Percentiles rank a stretch among this genome's conserved stretches.
Evolutionary conservation across 768 basidiomycete genomes (phyloP).

Genomic region (Psilocybe tampanensis): DNA sequence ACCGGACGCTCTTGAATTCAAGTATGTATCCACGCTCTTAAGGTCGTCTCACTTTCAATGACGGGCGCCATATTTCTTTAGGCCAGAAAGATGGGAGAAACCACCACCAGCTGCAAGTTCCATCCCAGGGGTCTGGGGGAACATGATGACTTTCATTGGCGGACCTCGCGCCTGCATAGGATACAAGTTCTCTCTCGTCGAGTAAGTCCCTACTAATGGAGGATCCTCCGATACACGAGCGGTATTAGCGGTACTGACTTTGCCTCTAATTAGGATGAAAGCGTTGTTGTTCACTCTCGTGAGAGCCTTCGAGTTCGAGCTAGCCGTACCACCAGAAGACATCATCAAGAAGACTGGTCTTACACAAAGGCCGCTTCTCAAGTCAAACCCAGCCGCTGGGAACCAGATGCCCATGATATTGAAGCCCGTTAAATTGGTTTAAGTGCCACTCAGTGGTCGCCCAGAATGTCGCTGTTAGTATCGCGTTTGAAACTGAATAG

Average conservation of each 20-base stretch:
- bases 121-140: constrained; percentile 64
- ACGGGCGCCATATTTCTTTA: constrained; percentile 22
- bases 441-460: neutral
- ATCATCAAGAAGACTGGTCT: constrained; percentile 34
- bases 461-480: too few relatives aligned
- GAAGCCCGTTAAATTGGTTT: constrained; percentile 23
- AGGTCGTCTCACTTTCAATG: neutral
- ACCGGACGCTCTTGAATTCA: constrained; percentile 63
- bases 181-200: constrained; percentile 62
- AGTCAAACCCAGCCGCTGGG: constrained; percentile 40
- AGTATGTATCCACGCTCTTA: constrained; percentile 31
- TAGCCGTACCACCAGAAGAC: constrained; percentile 43
- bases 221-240: neutral
- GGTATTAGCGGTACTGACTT: too few relatives aligned
- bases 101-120: constrained; percentile 42
- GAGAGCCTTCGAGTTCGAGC: constrained; percentile 48
- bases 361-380: constrained; percentile 47
- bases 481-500: too few relatives aligned
- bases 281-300: constrained; percentile 32
- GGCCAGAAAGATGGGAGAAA: constrained; percentile 66
- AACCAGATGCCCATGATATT: constrained; percentile 51
- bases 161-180: constrained; percentile 71
- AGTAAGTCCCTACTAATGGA: constrained; percentile 37
- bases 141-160: constrained; percentile 62
- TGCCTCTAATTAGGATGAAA: constrained; percentile 30